Evolutionary conservation across 768 basidiomycete species (phyloP).

Genomic region (Neoboletus subvelutipes): DNA sequence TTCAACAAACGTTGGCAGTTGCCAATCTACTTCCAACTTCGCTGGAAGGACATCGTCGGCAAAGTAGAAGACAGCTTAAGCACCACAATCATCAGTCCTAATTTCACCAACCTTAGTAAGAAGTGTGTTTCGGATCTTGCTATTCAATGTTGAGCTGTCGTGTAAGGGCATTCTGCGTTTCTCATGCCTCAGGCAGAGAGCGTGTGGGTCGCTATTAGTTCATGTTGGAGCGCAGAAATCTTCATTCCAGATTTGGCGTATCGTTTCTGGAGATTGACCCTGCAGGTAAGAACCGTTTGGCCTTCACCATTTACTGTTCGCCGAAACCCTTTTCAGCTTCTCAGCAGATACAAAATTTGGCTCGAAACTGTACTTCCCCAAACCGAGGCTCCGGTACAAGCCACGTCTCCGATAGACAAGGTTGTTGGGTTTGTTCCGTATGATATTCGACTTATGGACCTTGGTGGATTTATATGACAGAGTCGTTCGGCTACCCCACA

Average conservation of each 20-base stretch:
- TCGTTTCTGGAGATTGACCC: constrained; percentile 87
- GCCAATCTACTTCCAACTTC: constrained; percentile 93
- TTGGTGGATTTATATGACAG: constrained; percentile 23
- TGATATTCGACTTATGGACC: background rate
- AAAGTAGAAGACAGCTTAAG: constrained; percentile 69
- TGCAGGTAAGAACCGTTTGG: constrained; percentile 61
- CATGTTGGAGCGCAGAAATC: constrained; percentile 86
- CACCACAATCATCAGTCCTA: constrained; percentile 41
- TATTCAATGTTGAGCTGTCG: background rate
- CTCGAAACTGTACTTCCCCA: constrained; percentile 55
- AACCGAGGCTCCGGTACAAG: constrained; percentile 40
- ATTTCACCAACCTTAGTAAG: constrained; percentile 40
- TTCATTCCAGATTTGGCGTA: constrained; percentile 79
- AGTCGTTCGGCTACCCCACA: constrained; percentile 56
- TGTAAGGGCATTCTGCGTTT: constrained; percentile 38
- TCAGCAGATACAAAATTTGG: constrained; percentile 81
- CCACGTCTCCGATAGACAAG: constrained; percentile 36
- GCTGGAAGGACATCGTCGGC: constrained; percentile 92
- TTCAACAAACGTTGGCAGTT: constrained; percentile 94
- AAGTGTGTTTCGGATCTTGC: background rate
- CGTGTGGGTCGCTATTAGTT: constrained; percentile 68
- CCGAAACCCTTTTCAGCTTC: constrained; percentile 48
- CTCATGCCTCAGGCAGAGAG: constrained; percentile 64
- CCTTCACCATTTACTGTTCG: background rate
- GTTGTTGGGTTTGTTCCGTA: constrained; percentile 26